Percentiles rank a stretch among this genome's conserved stretches.
Evolutionary conservation across 176 grass and related monocot species (phyloP).

Genomic region (Musa beccarii): DNA sequence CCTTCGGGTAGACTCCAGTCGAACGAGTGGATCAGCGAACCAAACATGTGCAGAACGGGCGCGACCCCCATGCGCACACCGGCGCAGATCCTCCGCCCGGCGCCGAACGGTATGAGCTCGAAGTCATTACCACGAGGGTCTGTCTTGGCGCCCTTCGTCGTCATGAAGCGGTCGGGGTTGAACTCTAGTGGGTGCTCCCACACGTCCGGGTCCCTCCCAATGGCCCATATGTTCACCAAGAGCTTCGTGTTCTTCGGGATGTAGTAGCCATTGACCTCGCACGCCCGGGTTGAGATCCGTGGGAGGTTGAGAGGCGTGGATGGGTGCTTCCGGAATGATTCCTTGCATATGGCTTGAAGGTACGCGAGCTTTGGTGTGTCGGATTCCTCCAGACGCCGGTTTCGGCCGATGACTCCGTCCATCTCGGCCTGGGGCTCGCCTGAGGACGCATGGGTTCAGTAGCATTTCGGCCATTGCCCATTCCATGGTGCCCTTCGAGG

Average conservation of each 20-base stretch:
- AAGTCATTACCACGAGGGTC: neutral
- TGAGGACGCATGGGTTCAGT: slow-evolving; percentile 16
- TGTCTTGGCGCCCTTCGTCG: neutral
- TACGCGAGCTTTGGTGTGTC: slow-evolving; percentile 22
- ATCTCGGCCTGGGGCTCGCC: slow-evolving; percentile 16
- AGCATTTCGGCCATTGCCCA: slow-evolving; percentile 26
- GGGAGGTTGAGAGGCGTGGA: slow-evolving; percentile 27
- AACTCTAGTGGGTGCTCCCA: slow-evolving; percentile 24
- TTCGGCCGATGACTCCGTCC: slow-evolving; percentile 14
- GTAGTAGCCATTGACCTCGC: slow-evolving; percentile 10
- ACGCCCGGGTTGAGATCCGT: slow-evolving; percentile 1
- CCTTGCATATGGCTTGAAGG: slow-evolving; percentile 27
- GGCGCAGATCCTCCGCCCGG: slow-evolving; percentile 9
- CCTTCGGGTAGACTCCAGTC: neutral
- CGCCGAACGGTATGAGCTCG: slow-evolving; percentile 16
- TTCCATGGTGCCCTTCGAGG: slow-evolving; percentile 9
- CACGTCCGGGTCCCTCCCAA: slow-evolving; percentile 20
- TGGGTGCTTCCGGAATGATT: slow-evolving; percentile 26
- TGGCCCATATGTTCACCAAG: slow-evolving; percentile 26
- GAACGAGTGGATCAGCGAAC: neutral
- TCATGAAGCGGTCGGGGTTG: slow-evolving; percentile 8
- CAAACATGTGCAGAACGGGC: slow-evolving; percentile 9
- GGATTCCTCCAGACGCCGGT: slow-evolving; percentile 20
- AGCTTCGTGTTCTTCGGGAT: slow-evolving; percentile 18
- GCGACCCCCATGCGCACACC: neutral